These are phyloP conservation scores for Pseudocohnilembus persalinus DNA, from an alignment of 169 alveolate species.

Conservation along the genomic window DNA sequence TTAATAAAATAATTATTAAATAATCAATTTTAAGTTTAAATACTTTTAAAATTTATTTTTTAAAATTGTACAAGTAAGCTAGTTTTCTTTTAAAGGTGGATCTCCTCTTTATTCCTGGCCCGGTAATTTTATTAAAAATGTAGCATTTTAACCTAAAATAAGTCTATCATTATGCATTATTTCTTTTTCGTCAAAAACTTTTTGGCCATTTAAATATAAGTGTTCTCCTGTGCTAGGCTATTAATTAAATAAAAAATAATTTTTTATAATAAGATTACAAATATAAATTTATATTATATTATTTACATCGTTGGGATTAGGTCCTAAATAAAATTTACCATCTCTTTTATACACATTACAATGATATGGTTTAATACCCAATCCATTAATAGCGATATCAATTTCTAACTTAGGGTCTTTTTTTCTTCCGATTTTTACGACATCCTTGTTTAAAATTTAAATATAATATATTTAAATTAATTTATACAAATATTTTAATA, in stretches of 20 bases:
- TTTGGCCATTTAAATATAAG: not conserved
- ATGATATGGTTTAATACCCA: not conserved
- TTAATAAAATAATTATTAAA: no score
- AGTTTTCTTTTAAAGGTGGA: not conserved
- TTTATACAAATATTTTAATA: no score
- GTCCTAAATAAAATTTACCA: not conserved
- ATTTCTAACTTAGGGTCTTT: not conserved
- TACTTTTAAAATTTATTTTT: not conserved
- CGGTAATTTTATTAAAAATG: not conserved
- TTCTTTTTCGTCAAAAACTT: not conserved
- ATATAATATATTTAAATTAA: no score
- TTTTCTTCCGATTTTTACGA: not conserved
- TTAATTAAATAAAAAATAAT: no score
- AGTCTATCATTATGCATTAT: not conserved
- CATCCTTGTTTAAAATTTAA: not conserved
- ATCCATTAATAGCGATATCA: not conserved
- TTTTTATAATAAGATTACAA: no score
- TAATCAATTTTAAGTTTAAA: no score
- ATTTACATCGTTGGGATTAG: not conserved
- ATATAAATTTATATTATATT: no score
- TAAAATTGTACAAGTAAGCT: not conserved
- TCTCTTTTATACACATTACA: not conserved
- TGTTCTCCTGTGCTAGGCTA: not conserved
- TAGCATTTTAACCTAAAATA: not conserved
- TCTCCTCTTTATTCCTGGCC: not conserved